phyloP scores from a whole-genome alignment of 83 land plant species.

The Picea abies region DNA sequence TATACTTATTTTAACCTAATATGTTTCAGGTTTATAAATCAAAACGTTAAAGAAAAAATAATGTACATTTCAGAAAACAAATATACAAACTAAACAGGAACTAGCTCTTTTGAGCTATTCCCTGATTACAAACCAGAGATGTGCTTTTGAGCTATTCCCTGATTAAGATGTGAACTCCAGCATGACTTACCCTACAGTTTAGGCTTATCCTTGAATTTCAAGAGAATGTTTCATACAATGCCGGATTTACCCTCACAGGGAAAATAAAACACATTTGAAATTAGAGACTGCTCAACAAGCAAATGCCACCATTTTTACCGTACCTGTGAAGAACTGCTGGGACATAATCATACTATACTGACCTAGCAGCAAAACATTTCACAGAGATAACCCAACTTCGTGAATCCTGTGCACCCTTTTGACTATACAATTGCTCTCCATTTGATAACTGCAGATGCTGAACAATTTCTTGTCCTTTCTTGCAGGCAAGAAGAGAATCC shows the following conservation, averaged over 20 bases:
- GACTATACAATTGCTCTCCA: not conserved
- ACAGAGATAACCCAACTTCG: not conserved
- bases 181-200: no score
- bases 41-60: no score
- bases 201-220: no score
- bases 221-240: not conserved
- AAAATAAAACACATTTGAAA: not conserved
- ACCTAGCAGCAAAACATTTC: not conserved
- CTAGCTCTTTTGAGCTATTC: no score
- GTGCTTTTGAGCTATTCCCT: no score
- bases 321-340: constrained; percentile 2
- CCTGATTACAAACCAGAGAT: no score
- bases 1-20: no score
- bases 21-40: no score
- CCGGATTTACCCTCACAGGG: not conserved
- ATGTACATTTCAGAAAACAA: no score
- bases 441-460: not conserved
- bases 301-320: not conserved
- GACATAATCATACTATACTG: not conserved
- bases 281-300: not conserved
- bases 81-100: no score
- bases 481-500: not conserved
- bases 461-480: not conserved
- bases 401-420: not conserved
- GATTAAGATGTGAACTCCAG: no score